Evolutionary conservation across 2,329 filamentous ascomycete genomes (phyloP), one percentile per base, ranked within the genome.

Genomic region (Fusarium chaquense): DNA sequence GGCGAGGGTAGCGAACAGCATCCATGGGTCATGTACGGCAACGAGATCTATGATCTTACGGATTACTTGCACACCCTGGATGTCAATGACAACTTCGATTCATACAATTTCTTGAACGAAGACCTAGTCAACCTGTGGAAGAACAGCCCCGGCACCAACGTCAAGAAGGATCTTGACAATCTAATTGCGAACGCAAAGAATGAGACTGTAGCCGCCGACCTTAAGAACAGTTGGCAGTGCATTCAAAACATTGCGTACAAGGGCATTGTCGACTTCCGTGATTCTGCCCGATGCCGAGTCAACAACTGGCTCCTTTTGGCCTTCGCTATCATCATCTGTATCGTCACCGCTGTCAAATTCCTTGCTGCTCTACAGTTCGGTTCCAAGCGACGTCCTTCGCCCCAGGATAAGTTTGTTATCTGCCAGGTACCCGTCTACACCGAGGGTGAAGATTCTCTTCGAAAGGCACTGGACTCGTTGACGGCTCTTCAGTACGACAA

Each of bases 391-490:
- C 90, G 93, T 20, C 96, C 96, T 4, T 87, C 92, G 8, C 92
- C 94, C 38, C 96, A 98, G 80, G 96, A 99, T 81, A 99, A 98
- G 78, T 99, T 99, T 75, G 94, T 99, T 74, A 98, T 99, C 72
- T 98, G 96, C 81, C 94, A 98, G 80, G 94, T 99, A 33, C 96
- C 96, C 12, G 96, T 96, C 7, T 99, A 99, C 77, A 99, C 96
- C 0, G 96, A 99, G 83, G 96, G 94, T 74, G 96, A 99, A 84
- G 96, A 99, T 75, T 95, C 94, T 6, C 84, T 99, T 11, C 87
- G 96, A 58, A 97, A 97, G 77, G 95, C 94, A 54, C 86, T 99
- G 4, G 96, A 99, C 78, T 98, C 96, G 2, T 86, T 98, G 62
- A 98, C 96, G 18, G 93, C 94, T 15, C 86, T 99, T 18, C 91